phyloP scores from a whole-genome alignment of 202 grass and related monocot species.

The Thinopyrum obtusiflorum region DNA sequence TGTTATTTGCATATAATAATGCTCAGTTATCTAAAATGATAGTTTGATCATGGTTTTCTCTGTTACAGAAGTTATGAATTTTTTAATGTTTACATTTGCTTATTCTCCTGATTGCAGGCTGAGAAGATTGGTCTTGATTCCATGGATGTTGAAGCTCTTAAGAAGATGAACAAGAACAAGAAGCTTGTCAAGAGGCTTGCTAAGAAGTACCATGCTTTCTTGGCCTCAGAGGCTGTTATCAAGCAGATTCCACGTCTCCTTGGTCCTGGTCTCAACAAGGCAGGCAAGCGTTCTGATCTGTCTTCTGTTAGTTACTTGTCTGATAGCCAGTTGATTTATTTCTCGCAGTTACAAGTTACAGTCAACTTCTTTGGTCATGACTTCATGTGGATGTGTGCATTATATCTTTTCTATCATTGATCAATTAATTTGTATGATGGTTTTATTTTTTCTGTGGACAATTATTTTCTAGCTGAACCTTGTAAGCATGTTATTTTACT shows the following conservation, averaged over 20 bases:
- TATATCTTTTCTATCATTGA: too few relatives aligned
- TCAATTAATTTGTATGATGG: too few relatives aligned
- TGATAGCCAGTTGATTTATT: neutral
- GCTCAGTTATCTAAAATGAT: too few relatives aligned
- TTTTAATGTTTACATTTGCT: too few relatives aligned
- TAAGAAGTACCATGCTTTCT: slow-evolving; percentile 88
- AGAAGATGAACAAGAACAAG: slow-evolving; percentile 94
- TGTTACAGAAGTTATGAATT: too few relatives aligned
- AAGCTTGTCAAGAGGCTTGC: slow-evolving; percentile 80
- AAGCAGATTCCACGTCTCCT: slow-evolving; percentile 87
- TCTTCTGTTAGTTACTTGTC: neutral
- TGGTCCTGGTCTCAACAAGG: slow-evolving; percentile 87
- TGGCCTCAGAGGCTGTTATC: slow-evolving; percentile 73
- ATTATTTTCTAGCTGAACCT: too few relatives aligned
- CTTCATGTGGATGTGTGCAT: too few relatives aligned
- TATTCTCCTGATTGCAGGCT: slow-evolving; percentile 40
- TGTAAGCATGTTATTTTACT: too few relatives aligned
- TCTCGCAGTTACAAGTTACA: neutral
- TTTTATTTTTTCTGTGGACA: too few relatives aligned
- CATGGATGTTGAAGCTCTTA: slow-evolving; percentile 81
- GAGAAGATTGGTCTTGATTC: slow-evolving; percentile 70
- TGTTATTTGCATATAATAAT: too few relatives aligned
- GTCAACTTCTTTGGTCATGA: too few relatives aligned
- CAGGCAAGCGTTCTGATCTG: slow-evolving; percentile 40
- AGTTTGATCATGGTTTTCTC: too few relatives aligned